Conservation (phyloP, 2,329 filamentous ascomycete species). For the Penicillium digitatum region DNA sequence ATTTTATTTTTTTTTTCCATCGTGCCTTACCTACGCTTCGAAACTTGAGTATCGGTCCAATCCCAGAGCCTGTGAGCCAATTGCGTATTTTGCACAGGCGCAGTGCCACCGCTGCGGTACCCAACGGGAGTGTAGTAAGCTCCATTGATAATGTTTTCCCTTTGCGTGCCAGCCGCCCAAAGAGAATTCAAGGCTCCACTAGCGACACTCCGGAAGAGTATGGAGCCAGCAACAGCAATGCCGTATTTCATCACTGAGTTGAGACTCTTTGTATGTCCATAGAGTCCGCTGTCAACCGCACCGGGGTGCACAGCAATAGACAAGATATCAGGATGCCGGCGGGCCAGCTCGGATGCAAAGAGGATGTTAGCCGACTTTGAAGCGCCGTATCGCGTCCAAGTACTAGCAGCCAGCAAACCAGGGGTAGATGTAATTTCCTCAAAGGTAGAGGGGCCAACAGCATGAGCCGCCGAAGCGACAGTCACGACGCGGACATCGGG, state of each 20-base stretch:
- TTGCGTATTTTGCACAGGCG: slow-evolving; percentile 31
- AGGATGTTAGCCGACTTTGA: slow-evolving; percentile 51
- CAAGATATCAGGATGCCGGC: slow-evolving; percentile 43
- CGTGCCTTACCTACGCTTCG: slow-evolving; percentile 10
- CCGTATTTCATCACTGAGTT: slow-evolving; percentile 24
- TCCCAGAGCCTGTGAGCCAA: slow-evolving; percentile 41
- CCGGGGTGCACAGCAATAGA: slow-evolving; percentile 52
- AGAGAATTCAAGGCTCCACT: slow-evolving; percentile 42
- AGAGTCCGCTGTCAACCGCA: slow-evolving; percentile 42
- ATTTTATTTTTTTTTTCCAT: neutral
- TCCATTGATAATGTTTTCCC: slow-evolving; percentile 35
- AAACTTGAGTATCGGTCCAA: slow-evolving; percentile 42
- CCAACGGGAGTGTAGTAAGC: slow-evolving; percentile 44
- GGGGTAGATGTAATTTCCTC: slow-evolving; percentile 38
- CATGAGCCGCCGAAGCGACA: slow-evolving; percentile 37
- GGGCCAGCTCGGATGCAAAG: slow-evolving; percentile 46
- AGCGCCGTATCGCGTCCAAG: slow-evolving; percentile 49
- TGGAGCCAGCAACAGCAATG: slow-evolving; percentile 16
- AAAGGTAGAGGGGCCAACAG: slow-evolving; percentile 32
- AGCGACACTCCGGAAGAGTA: slow-evolving; percentile 31
- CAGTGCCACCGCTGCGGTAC: slow-evolving; percentile 27
- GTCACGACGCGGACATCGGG: slow-evolving; percentile 34
- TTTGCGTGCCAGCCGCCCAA: slow-evolving; percentile 38
- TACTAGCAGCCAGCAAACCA: slow-evolving; percentile 32
- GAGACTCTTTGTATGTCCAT: slow-evolving; percentile 28